A percentile compares a stretch with the other conserved stretches of the same genome.
These are phyloP conservation scores for Dorcoceras hygrometricum DNA, from an alignment of 257 asterid species.

Conservation along the genomic window DNA sequence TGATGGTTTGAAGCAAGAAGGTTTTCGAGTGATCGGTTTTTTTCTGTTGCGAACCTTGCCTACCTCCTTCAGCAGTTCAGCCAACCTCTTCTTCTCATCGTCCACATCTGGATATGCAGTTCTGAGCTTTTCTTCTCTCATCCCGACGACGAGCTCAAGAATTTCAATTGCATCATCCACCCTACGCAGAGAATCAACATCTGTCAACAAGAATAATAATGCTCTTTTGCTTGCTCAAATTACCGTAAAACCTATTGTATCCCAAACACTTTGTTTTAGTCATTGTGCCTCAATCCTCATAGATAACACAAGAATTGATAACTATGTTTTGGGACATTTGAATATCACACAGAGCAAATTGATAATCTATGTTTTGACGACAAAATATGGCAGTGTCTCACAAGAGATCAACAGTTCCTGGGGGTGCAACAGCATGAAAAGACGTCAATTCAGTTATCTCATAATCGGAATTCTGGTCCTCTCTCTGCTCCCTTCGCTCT, in stretches of 20 bases:
- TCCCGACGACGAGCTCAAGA: constrained; percentile 73
- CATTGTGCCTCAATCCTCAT: no score
- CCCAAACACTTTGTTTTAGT: no score
- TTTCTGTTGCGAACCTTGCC: constrained; percentile 71
- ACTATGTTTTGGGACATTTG: no score
- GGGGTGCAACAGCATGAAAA: constrained; percentile 98
- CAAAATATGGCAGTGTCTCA: constrained; percentile 26
- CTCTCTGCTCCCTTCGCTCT: constrained; percentile 95
- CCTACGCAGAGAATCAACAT: constrained; percentile 36
- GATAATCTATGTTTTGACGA: no score
- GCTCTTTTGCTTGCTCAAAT: neutral
- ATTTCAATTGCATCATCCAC: constrained; percentile 82
- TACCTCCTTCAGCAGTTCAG: constrained; percentile 76
- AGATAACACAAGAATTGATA: neutral
- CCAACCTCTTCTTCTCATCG: constrained; percentile 87
- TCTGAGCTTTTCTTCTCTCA: constrained; percentile 97
- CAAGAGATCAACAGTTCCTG: constrained; percentile 77
- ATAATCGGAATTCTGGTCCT: constrained; percentile 94
- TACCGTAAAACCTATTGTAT: no score
- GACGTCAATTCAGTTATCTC: constrained; percentile 79
- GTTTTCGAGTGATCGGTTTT: constrained; percentile 71
- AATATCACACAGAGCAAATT: no score
- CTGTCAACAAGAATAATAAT: neutral
- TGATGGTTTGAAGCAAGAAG: constrained; percentile 65
- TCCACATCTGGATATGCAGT: constrained; percentile 94